phyloP scores from a whole-genome alignment of 1,284 basidiomycete genomes.

The Tetrapyrgos nigripes region DNA sequence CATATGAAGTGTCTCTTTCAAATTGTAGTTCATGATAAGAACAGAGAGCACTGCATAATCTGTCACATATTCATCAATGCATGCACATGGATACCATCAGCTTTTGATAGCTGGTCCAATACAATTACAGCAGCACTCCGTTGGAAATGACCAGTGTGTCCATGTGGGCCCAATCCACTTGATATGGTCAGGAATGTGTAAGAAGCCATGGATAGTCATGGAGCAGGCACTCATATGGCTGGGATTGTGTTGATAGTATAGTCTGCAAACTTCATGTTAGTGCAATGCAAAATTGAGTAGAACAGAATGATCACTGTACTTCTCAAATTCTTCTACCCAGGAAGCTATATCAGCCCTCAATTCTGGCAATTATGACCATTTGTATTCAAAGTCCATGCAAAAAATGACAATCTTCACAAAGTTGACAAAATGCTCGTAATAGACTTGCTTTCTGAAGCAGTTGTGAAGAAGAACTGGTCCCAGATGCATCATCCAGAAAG shows the following conservation, averaged over 20 bases:
- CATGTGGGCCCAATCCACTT: conserved; percentile 39
- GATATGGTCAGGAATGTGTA: conserved; percentile 39
- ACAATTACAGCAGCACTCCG: conserved; percentile 44
- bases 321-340: no score
- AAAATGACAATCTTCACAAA: conserved; percentile 23
- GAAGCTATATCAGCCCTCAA: no score
- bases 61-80: conserved; percentile 32
- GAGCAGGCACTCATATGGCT: conserved; percentile 30
- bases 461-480: conserved; percentile 24
- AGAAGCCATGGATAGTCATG: no score
- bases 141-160: conserved; percentile 45
- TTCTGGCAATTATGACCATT: no score
- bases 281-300: no score
- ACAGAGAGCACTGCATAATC: conserved; percentile 34
- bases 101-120: conserved; percentile 34
- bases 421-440: no score
- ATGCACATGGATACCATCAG: conserved; percentile 34
- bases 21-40: conserved; percentile 30
- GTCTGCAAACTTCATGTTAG: no score
- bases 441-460: conserved; percentile 16
- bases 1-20: no score
- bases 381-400: conserved; percentile 23
- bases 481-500: conserved; percentile 24
- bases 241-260: conserved; percentile 40
- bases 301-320: no score